Conservation (phyloP, 225 moss, liverwort and hornwort species). For the Polytrichum formosum region DNA sequence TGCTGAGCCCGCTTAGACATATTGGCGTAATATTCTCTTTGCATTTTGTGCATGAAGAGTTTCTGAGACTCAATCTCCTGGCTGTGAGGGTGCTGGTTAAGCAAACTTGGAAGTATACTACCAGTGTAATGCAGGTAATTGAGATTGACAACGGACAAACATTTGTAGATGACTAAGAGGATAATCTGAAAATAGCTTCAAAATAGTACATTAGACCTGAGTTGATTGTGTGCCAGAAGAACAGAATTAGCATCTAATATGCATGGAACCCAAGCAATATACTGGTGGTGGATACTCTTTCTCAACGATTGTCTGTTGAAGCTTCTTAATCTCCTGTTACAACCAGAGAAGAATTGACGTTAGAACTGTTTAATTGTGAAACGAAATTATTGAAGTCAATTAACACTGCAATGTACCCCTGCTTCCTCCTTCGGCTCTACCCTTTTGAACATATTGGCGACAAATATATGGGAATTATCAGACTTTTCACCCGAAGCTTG, state of each 20-base stretch:
- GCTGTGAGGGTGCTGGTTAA: slow-evolving; percentile 33
- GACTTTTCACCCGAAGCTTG: too few species aligned
- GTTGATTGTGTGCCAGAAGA: too few species aligned
- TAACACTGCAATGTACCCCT: too few species aligned
- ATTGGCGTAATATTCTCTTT: slow-evolving; percentile 39
- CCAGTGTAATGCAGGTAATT: background rate
- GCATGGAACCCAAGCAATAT: background rate
- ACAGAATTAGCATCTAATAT: too few species aligned
- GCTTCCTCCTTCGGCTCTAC: too few species aligned
- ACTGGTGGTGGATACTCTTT: slow-evolving; percentile 47
- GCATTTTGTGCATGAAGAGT: slow-evolving; percentile 53
- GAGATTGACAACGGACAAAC: background rate
- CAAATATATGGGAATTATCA: too few species aligned
- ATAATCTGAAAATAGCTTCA: background rate
- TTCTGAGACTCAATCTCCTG: slow-evolving; percentile 52
- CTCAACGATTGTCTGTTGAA: slow-evolving; percentile 43
- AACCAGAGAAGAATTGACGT: background rate
- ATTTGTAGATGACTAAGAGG: background rate
- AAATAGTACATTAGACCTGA: background rate
- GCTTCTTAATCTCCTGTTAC: slow-evolving; percentile 42
- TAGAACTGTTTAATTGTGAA: background rate
- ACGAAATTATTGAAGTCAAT: too few species aligned
- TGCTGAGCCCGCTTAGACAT: slow-evolving; percentile 52
- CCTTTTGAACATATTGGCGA: too few species aligned
- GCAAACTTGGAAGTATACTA: slow-evolving; percentile 1